Conservation (phyloP, 371 early-diverging fungal species). For the Dinochytrium kinnereticum region DNA sequence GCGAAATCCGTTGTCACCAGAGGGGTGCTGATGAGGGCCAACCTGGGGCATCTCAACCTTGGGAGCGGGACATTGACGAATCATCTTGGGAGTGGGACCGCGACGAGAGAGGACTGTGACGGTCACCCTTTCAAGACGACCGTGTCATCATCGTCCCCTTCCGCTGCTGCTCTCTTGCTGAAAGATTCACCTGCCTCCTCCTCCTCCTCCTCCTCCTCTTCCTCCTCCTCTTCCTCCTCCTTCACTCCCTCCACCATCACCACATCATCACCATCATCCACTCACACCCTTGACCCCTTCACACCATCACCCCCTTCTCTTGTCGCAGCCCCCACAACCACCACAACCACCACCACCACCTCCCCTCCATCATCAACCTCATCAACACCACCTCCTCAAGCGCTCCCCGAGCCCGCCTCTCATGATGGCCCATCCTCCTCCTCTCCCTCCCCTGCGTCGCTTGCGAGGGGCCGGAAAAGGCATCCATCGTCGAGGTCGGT, state of each 20-base stretch:
- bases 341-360: neutral
- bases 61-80: too few species aligned
- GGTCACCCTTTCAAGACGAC: too few species aligned
- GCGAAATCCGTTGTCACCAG: constrained; percentile 1
- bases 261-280: constrained; percentile 4
- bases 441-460: neutral
- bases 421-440: neutral
- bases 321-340: neutral
- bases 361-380: neutral
- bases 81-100: too few species aligned
- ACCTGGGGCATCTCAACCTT: too few species aligned
- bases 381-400: neutral
- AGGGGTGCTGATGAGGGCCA: constrained; percentile 8
- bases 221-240: neutral
- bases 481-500: neutral
- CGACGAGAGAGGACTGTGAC: too few species aligned
- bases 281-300: neutral
- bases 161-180: neutral
- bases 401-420: neutral
- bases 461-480: neutral
- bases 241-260: neutral
- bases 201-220: neutral
- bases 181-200: neutral
- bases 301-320: neutral
- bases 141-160: neutral